These are phyloP conservation scores for Sphaerostilbella broomeana DNA, from an alignment of 2,329 filamentous ascomycete genomes.

Conservation along the genomic window DNA sequence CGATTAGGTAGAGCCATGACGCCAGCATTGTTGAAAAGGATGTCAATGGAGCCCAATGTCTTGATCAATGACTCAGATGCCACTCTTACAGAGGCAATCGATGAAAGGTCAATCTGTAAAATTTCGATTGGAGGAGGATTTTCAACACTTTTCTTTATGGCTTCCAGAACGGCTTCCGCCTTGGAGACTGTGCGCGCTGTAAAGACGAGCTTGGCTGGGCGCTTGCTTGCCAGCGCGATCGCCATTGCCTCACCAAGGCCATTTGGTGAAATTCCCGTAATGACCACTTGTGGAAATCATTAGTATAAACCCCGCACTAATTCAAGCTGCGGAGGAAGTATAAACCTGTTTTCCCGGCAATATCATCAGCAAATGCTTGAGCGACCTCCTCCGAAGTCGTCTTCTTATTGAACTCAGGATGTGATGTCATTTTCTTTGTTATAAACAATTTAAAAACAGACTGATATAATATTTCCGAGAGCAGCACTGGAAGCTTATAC, in stretches of 20 bases:
- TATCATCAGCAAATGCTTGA: neutral
- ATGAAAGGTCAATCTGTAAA: no score
- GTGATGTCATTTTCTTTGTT: no score
- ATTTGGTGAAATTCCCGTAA: conserved; percentile 11
- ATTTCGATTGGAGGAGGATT: no score
- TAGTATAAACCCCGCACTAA: no score
- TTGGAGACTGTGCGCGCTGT: conserved; percentile 8
- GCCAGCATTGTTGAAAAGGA: conserved; percentile 6
- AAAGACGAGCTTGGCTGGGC: conserved; percentile 5
- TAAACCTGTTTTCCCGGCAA: conserved; percentile 5
- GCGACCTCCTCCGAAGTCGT: conserved; percentile 8
- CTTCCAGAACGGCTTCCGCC: conserved; percentile 1
- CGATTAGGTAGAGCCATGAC: conserved; percentile 7
- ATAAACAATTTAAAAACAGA: no score
- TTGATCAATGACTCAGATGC: no score
- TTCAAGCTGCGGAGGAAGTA: neutral
- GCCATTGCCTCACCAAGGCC: conserved; percentile 7
- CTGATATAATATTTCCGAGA: no score
- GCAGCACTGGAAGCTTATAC: no score
- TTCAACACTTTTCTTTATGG: no score
- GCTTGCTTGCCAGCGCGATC: conserved; percentile 5
- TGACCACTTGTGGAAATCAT: conserved; percentile 1
- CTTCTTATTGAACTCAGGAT: no score
- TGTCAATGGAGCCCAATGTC: no score
- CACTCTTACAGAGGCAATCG: no score